phyloP scores from a whole-genome alignment of 257 asterid species.

The Jaltomata sinuosa region DNA sequence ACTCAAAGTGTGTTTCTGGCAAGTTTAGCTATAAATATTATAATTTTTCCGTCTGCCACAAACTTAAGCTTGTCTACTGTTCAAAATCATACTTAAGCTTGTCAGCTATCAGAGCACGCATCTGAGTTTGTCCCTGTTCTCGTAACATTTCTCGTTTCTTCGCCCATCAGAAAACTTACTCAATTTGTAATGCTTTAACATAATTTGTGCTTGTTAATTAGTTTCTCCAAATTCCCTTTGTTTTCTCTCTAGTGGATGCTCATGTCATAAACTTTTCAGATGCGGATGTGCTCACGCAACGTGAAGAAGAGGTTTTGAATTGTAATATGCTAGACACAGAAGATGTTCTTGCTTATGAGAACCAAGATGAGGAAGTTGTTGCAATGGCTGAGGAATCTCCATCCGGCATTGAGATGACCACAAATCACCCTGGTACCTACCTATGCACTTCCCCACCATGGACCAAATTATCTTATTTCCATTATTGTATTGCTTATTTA shows the following conservation, averaged over 20 bases:
- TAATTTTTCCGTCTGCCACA: not conserved
- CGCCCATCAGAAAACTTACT: not conserved
- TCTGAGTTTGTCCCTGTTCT: not conserved
- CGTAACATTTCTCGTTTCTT: not conserved
- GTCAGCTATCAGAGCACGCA: not conserved
- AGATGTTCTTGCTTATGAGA: constrained; percentile 46
- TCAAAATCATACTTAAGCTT: not conserved
- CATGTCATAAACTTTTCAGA: constrained; percentile 6
- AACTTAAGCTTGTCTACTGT: not conserved
- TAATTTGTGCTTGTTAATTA: not conserved
- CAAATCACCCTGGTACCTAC: constrained; percentile 27
- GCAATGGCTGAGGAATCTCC: constrained; percentile 64
- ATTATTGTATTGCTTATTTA: not conserved
- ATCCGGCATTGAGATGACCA: constrained; percentile 16
- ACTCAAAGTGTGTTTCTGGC: too few relatives aligned
- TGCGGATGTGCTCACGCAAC: constrained; percentile 36
- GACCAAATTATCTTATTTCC: not conserved
- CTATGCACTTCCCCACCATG: not conserved
- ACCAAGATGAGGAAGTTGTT: constrained; percentile 58
- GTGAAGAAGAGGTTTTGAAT: constrained; percentile 50
- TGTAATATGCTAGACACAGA: constrained; percentile 52
- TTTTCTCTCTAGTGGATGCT: not conserved
- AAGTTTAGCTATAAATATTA: not conserved
- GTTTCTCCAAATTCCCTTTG: not conserved
- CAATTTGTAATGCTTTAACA: not conserved